Evolutionary conservation across 129 eudicot species (phyloP), one percentile per base, ranked within the genome.

Genomic region (carrot (Daucus carota)): DNA sequence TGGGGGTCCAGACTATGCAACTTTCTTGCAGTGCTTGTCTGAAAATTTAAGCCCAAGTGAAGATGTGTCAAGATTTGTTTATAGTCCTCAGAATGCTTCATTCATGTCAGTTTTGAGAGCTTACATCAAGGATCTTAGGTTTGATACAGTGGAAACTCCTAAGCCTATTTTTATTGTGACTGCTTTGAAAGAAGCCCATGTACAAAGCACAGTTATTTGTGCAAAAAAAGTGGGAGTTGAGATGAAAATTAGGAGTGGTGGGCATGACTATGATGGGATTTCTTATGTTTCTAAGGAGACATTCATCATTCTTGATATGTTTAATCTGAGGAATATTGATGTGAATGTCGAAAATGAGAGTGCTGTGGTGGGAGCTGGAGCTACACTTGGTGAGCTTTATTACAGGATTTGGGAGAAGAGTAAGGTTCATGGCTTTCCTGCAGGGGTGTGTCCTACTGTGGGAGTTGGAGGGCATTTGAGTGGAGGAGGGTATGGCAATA

Each of bases 351-450:
- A 4, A 10, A 20, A 28, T 20, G 73, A 69, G 24, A 69, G 46
- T 69, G 47, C 73, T 0, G 73, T 38, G 8, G 73, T 80, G 54
- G 74, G 81, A 42, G 85, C 88, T 1, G 88, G 83, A 48, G 85
- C 85, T 34, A 85, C 83, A 5, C 36, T 85, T 17, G 85, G 88
- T 31, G 88, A 85, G 59, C 45, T 80, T 24, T 75, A 80, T 66
- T 80, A 80, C n/a, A 47, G 77, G 14, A 78, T 80, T 33, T 73
- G 68, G 36, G 80, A 80, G 22, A 80, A 75, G 57, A 70, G 84
- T 33, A 54, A 70, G 16, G 67, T 70, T 17, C 76, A 41, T 16
- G 77, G 80, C 2, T 47, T 80, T 28, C 63, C 84, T 4, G 67
- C 76, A 0, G 84, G 80, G 18, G 47, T 75, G 17, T 80, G 69